Base-by-base conservation (phyloP, 805 yeast species). In the Saccharomyces cerevisiae region DNA sequence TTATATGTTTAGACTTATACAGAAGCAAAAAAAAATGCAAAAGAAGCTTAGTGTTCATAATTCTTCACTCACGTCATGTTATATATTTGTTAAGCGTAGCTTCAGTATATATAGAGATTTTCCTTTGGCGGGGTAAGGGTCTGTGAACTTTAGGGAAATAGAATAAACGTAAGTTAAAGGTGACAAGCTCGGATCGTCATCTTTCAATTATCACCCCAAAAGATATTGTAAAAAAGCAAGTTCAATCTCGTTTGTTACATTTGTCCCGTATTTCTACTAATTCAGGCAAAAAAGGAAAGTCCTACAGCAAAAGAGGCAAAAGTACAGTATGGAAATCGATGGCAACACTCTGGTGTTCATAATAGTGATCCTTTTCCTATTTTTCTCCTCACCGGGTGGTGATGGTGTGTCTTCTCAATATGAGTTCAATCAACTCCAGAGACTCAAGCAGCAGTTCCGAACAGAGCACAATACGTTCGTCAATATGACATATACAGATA, bases 401-500 rank as follows among this genome's bases (percentile, higher is more conserved):
- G 68, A 68, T 57, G 70, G 70, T 9, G 67, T 66, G 5, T 59
- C 69, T 4, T 67, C 73, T 1, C 68, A 67, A 49, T 69, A 68
- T 55, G 78, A 76, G 52, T 70, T 68, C 50, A 64, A 60, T 49
- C 77, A 74, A 56, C 61, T 79, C 14, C 58, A 67, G n/a, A 62
- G 67, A 10, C 69, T 78, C 50, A 73, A 71, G 49, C 61, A 70
- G 3, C 76, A 74, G 57, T 66, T 63, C 49, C 58, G 59, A 56
- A 59, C 59, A 59, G 76, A 65, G 50, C 63, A 67, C 60, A 57
- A 66, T 2, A 63, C 67, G 1, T 67, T 84, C 32, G 59, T 57
- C 13, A 70, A 74, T 41, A 66, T 79, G 47, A 74, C 78, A 0
- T 84, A 77, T 65, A 53, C 64, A 21, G 56, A 69, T 3, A 89